Evolutionary conservation across 139 green algal genomes (phyloP), one percentile per base, ranked within the genome.

Genomic region (Micractinium sp.): DNA sequence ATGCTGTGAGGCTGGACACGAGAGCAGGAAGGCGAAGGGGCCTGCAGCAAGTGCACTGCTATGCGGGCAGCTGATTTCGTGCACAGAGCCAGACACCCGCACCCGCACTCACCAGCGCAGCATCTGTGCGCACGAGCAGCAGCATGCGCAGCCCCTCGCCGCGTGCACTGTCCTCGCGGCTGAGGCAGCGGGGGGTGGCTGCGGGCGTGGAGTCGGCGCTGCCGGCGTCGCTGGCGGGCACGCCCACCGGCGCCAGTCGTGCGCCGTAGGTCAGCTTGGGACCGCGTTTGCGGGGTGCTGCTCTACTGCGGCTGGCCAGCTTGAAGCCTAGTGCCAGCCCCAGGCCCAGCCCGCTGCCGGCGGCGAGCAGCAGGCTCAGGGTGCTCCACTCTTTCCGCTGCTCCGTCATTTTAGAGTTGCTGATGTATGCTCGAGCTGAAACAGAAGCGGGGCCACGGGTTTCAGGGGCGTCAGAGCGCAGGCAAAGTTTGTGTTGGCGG

Each of bases 91-190:
- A 76, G 27, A 76, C 69, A 3, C 4, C 25, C 27, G 25, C 69
- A 36, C 23, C 5, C 4, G 0, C 35, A 35, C 76, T 12, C 38
- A 82, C 76, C 76, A 61, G 76, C 36, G 33, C 38, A 1, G 76
- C 76, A 23, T 87, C 82, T 15, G 82, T 75, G 61, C 82, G 82
- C 0, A 87, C 63, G 29, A 87, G 82, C 82, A 87, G 61, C 63
- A 77, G 61, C 63, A 87, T 60, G 35, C 14, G 13, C 61, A 87
- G 33, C 19, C 82, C 82, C 13, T 31, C 5, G 61, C 82, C 82
- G 23, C 33, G 60, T 20, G 81, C 81, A 20, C 56, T 85, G 81
- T 87, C 82, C 35, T 76, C 35, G 0, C 82, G 82, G 4, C 33
- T 63, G 33, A 76, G 25, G 82, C 60, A 53, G 35, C 82, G 82